A percentile compares a stretch with the other conserved stretches of the same genome.
Evolutionary conservation across 1,139 yeast genomes (phyloP).

Genomic region (Suhomyces coccinellae): DNA sequence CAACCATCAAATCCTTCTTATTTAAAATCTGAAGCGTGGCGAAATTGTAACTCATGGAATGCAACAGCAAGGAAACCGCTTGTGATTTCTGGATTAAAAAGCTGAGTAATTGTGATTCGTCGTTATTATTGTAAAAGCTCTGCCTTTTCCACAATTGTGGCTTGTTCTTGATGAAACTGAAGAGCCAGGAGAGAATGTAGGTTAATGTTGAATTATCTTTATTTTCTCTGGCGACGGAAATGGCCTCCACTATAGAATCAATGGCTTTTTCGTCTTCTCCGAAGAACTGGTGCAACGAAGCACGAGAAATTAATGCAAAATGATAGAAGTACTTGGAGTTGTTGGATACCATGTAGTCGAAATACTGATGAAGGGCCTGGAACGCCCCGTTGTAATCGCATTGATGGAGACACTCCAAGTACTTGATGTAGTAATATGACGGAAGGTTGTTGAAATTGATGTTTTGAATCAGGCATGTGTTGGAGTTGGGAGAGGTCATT

Average conservation of each 20-base stretch:
- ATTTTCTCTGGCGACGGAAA: conserved; percentile 83
- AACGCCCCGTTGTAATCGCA: conserved; percentile 76
- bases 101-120: conserved; percentile 60
- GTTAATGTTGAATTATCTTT: conserved; percentile 74
- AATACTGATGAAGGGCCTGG: conserved; percentile 73
- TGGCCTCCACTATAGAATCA: conserved; percentile 83
- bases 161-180: conserved; percentile 64
- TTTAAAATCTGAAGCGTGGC: conserved; percentile 55
- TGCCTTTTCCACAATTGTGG: conserved; percentile 55
- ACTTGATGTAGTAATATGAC: conserved; percentile 62
- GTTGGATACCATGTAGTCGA: conserved; percentile 80
- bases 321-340: conserved; percentile 70
- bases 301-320: conserved; percentile 77
- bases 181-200: conserved; percentile 77
- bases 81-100: conserved; percentile 61
- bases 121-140: conserved; percentile 41
- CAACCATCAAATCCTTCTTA: conserved; percentile 48
- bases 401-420: conserved; percentile 59
- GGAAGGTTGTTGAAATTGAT: conserved; percentile 54
- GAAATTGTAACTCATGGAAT: conserved; percentile 59
- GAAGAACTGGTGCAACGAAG: conserved; percentile 75
- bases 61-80: conserved; percentile 51
- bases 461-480: conserved; percentile 45
- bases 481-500: conserved; percentile 46
- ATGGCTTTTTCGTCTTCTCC: conserved; percentile 75